A percentile compares a stretch with the other conserved stretches of the same genome.
phyloP scores from a whole-genome alignment of 2,329 filamentous ascomycete species.

The Botrytis fragariae region DNA sequence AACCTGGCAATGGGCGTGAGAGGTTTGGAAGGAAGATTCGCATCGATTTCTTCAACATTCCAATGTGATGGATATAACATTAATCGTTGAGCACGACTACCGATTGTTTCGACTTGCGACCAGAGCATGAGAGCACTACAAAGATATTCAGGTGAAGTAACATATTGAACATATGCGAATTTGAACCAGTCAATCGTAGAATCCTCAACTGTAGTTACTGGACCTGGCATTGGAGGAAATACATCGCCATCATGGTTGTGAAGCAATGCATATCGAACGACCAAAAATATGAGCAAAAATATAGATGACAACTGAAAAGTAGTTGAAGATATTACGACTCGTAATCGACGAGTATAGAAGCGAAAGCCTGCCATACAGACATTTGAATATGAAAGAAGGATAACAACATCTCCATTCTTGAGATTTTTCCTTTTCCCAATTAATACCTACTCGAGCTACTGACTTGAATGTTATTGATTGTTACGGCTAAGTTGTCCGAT shows the following conservation, averaged over 20 bases:
- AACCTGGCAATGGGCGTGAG: conserved; percentile 32
- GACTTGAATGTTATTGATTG: neutral
- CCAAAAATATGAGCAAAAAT: conserved; percentile 25
- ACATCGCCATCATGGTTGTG: conserved; percentile 30
- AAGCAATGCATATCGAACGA: conserved; percentile 27
- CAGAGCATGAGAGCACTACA: conserved; percentile 36
- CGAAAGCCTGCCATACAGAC: conserved; percentile 27
- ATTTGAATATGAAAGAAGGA: conserved; percentile 12
- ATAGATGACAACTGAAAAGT: conserved; percentile 24
- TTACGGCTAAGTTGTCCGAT: neutral
- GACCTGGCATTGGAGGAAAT: conserved; percentile 19
- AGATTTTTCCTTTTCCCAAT: neutral
- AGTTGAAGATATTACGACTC: conserved; percentile 25
- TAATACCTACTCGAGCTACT: neutral
- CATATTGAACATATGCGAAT: conserved; percentile 35
- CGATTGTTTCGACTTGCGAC: conserved; percentile 34
- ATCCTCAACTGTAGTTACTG: conserved; percentile 27
- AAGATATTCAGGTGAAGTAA: conserved; percentile 32
- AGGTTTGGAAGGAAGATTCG: conserved; percentile 22
- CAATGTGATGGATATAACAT: conserved; percentile 35
- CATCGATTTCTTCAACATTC: conserved; percentile 29
- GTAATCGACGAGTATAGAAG: conserved; percentile 29
- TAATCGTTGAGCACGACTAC: conserved; percentile 32
- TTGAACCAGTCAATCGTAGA: conserved; percentile 31
- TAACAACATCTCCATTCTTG: neutral